These are phyloP conservation scores for Penicillium bovifimosum DNA, from an alignment of 495 filamentous ascomycete species.

Conservation along the genomic window DNA sequence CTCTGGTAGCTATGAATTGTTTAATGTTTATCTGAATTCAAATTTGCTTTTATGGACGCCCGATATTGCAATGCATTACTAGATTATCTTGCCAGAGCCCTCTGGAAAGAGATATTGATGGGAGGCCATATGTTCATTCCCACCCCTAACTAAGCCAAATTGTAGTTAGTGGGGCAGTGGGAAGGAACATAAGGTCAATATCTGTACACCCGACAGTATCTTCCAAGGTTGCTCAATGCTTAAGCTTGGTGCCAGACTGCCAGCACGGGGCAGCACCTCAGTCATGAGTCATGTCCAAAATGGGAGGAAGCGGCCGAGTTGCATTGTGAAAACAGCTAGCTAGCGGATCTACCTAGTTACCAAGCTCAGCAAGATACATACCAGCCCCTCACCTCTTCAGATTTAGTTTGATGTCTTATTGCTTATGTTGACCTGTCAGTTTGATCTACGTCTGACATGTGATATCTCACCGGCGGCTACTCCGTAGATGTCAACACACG, in stretches of 20 bases:
- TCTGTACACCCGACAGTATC: no score
- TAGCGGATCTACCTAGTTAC: not conserved
- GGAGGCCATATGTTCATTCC: no score
- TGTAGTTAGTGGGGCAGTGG: no score
- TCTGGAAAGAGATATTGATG: no score
- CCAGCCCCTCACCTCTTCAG: not conserved
- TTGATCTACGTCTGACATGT: not conserved
- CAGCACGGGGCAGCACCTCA: no score
- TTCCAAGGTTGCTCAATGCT: no score
- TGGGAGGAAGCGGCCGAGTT: not conserved
- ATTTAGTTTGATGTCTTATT: not conserved
- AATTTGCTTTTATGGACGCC: not conserved
- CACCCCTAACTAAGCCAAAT: no score
- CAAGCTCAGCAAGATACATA: not conserved
- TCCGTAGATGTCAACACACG: not conserved
- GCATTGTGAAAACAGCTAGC: not conserved
- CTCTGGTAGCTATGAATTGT: constrained; percentile 48
- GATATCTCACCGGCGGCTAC: not conserved
- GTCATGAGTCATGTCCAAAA: no score
- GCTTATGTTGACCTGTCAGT: not conserved
- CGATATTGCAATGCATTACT: no score
- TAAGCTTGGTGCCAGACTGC: no score
- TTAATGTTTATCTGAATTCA: not conserved
- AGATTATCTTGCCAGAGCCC: no score
- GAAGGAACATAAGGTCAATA: no score